A percentile compares a stretch with the other conserved stretches of the same genome.
phyloP scores from a whole-genome alignment of 1,139 yeast genomes.

The Suhomyces chickasaworum region DNA sequence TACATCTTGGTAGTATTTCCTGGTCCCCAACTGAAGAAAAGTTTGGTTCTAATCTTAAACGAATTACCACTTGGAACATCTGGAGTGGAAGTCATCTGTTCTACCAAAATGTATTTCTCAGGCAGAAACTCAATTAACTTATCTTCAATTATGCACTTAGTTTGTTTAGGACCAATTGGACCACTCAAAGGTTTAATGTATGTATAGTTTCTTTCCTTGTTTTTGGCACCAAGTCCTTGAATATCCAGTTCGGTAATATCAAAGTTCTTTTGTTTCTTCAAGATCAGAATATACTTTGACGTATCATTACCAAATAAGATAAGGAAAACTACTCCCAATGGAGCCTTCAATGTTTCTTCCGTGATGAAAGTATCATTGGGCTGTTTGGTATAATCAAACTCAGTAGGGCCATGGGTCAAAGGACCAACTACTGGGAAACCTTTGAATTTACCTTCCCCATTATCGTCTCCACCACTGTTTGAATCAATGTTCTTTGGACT shows the following conservation, averaged over 20 bases:
- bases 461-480: constrained; percentile 2
- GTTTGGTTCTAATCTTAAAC: constrained; percentile 71
- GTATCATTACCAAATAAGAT: constrained; percentile 77
- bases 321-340: constrained; percentile 74
- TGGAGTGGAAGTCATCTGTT: constrained; percentile 76
- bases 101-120: constrained; percentile 56
- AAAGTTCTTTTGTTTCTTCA: constrained; percentile 70
- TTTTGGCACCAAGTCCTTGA: constrained; percentile 34
- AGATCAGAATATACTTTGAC: constrained; percentile 53
- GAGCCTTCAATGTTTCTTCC: constrained; percentile 68
- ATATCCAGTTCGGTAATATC: constrained; percentile 59
- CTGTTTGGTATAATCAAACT: constrained; percentile 48
- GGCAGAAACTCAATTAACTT: constrained; percentile 64
- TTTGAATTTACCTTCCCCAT: constrained; percentile 25
- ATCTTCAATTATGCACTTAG: constrained; percentile 79
- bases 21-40: constrained; percentile 74
- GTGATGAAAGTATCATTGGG: constrained; percentile 63
- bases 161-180: constrained; percentile 93
- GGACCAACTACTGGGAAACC: constrained; percentile 47
- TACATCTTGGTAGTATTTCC: constrained; percentile 65
- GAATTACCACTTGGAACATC: constrained; percentile 94
- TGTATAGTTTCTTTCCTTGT: constrained; percentile 57
- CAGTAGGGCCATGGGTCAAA: constrained; percentile 39
- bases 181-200: constrained; percentile 81
- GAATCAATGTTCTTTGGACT: constrained; percentile 4